These are phyloP conservation scores for Pseudomicrostroma phylloplanum DNA, from an alignment of 1,284 basidiomycete species.

Conservation along the genomic window DNA sequence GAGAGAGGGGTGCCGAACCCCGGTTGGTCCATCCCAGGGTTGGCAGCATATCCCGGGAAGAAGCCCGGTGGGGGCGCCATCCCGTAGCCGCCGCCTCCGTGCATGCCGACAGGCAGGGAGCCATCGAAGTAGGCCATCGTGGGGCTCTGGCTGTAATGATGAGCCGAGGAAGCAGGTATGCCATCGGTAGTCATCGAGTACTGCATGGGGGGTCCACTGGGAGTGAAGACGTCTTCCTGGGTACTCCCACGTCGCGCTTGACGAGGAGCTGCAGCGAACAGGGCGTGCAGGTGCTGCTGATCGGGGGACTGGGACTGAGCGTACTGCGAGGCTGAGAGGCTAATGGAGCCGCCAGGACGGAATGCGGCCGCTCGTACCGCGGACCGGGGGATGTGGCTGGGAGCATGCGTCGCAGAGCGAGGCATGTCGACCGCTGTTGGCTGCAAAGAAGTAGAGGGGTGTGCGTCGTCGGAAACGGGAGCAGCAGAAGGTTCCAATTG, in stretches of 20 bases:
- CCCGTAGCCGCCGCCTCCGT: neutral
- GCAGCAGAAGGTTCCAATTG: too few species aligned
- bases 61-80: neutral
- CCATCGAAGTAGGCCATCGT: neutral
- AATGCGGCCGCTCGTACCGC: neutral
- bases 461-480: too few species aligned
- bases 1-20: too few species aligned
- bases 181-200: neutral
- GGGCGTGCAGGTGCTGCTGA: neutral
- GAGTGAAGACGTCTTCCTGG: neutral
- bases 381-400: neutral
- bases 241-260: too few species aligned
- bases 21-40: neutral
- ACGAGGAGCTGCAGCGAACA: too few species aligned
- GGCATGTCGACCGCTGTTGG: neutral
- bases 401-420: neutral
- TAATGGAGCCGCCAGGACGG: neutral
- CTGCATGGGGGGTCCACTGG: neutral
- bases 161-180: neutral
- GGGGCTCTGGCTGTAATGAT: too few species aligned
- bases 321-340: neutral
- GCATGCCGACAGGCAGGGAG: neutral
- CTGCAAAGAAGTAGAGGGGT: neutral
- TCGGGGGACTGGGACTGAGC: neutral
- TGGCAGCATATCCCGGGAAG: neutral